phyloP scores from a whole-genome alignment of 352 stramenopile species.

The Thraustochytrium striatum region DNA sequence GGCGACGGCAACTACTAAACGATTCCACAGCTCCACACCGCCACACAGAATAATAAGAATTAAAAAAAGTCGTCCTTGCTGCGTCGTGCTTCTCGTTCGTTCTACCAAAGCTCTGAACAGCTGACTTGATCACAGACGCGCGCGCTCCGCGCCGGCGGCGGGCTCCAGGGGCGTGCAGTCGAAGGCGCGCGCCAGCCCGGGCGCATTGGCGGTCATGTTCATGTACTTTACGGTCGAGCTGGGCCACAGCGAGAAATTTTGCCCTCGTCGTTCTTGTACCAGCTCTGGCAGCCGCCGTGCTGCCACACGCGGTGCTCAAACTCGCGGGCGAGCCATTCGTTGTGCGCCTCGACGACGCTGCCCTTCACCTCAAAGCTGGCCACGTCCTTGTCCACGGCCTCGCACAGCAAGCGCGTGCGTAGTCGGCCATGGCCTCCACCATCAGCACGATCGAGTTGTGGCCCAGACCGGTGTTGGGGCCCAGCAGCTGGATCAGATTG shows the following conservation, averaged over 20 bases:
- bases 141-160: background rate
- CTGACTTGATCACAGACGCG: constrained; percentile 20
- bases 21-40: too few species aligned
- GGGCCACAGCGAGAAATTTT: constrained; percentile 44
- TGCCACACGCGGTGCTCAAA: constrained; percentile 48
- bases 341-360: background rate
- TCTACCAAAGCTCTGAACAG: too few species aligned
- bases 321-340: constrained; percentile 34
- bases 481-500: constrained; percentile 37
- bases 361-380: constrained; percentile 30
- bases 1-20: constrained; percentile 48
- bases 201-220: constrained; percentile 5
- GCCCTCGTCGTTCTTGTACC: constrained; percentile 41
- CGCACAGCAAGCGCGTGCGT: constrained; percentile 12
- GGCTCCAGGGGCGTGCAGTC: background rate
- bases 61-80: too few species aligned
- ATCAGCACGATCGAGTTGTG: constrained; percentile 47
- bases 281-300: constrained; percentile 21
- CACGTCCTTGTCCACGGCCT: constrained; percentile 41
- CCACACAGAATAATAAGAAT: too few species aligned
- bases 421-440: constrained; percentile 40
- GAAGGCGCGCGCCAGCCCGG: background rate
- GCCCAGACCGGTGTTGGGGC: constrained; percentile 43
- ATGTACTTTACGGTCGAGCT: constrained; percentile 9
- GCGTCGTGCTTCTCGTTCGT: too few species aligned